These are phyloP conservation scores for Zygosaccharomyces sapae DNA, from an alignment of 1,139 yeast genomes.

Conservation along the genomic window DNA sequence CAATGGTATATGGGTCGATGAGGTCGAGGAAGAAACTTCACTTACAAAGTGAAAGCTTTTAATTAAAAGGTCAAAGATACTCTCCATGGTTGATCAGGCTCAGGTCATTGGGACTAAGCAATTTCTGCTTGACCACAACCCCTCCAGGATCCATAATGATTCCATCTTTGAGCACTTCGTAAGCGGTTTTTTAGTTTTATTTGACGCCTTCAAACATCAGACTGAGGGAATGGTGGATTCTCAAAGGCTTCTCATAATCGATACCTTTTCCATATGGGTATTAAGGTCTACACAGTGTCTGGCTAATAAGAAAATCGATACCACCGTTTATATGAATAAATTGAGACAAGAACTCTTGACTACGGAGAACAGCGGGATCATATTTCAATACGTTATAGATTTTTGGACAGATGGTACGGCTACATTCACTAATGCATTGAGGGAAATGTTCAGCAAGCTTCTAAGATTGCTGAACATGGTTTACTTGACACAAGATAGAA, in stretches of 20 bases:
- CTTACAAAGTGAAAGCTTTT: background rate
- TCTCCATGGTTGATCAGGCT: background rate
- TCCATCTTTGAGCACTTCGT: conserved; percentile 12
- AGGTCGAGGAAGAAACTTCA: background rate
- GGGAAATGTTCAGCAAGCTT: conserved; percentile 53
- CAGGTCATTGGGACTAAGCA: conserved; percentile 10
- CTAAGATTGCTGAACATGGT: conserved; percentile 40
- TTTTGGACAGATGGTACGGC: conserved; percentile 71
- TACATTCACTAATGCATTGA: conserved; percentile 63
- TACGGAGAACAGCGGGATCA: conserved; percentile 34
- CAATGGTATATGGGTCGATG: background rate
- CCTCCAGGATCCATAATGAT: conserved; percentile 15
- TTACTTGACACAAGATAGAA: conserved; percentile 20
- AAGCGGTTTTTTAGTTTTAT: conserved; percentile 10
- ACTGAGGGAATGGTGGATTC: conserved; percentile 15
- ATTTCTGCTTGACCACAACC: conserved; percentile 17
- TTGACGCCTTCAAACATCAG: conserved; percentile 9
- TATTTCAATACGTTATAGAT: conserved; percentile 57
- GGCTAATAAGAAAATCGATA: conserved; percentile 18
- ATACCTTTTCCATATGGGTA: conserved; percentile 61
- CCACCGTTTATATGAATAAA: conserved; percentile 11
- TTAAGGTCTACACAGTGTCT: conserved; percentile 42
- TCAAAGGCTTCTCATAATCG: conserved; percentile 47
- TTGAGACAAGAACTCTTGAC: conserved; percentile 24
- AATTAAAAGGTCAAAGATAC: background rate